Conservation (phyloP, 2,329 filamentous ascomycete species). For the Neopestalotiopsis sp. region DNA sequence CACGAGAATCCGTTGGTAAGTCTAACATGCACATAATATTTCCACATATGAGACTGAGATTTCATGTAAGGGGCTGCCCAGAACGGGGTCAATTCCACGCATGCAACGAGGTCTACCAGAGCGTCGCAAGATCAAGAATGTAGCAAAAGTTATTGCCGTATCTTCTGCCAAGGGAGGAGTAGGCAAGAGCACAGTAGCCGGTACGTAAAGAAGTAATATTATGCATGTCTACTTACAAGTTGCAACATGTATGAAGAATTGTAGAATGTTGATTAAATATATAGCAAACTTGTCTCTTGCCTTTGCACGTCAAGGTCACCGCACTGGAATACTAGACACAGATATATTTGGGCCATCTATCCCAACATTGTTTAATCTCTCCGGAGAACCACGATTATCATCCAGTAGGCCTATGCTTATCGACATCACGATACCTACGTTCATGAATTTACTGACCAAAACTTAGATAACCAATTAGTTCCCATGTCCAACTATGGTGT, state of each 20-base stretch:
- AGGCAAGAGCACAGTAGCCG: slow-evolving; percentile 92
- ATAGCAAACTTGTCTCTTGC: slow-evolving; percentile 82
- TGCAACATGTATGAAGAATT: no score
- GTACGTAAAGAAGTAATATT: slow-evolving; percentile 44
- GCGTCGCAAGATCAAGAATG: slow-evolving; percentile 79
- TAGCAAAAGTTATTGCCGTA: slow-evolving; percentile 93
- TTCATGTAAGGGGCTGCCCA: slow-evolving; percentile 76
- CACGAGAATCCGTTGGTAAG: slow-evolving; percentile 91
- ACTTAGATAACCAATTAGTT: slow-evolving; percentile 77
- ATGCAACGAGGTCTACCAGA: slow-evolving; percentile 84
- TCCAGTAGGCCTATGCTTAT: slow-evolving; percentile 57
- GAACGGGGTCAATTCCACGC: slow-evolving; percentile 74
- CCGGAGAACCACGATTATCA: slow-evolving; percentile 78
- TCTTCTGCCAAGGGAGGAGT: slow-evolving; percentile 98
- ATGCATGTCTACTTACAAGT: no score
- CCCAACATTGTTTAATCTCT: slow-evolving; percentile 84
- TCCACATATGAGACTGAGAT: slow-evolving; percentile 6
- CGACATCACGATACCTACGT: not conserved
- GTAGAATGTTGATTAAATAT: not conserved
- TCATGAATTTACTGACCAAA: not conserved
- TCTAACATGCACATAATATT: not conserved
- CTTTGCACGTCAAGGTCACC: slow-evolving; percentile 81
- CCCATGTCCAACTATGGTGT: slow-evolving; percentile 94
- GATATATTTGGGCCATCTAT: slow-evolving; percentile 98
- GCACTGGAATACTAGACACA: slow-evolving; percentile 88